These are phyloP conservation scores for Deinandra increscens DNA, from an alignment of 129 eudicot genomes.

Conservation along the genomic window DNA sequence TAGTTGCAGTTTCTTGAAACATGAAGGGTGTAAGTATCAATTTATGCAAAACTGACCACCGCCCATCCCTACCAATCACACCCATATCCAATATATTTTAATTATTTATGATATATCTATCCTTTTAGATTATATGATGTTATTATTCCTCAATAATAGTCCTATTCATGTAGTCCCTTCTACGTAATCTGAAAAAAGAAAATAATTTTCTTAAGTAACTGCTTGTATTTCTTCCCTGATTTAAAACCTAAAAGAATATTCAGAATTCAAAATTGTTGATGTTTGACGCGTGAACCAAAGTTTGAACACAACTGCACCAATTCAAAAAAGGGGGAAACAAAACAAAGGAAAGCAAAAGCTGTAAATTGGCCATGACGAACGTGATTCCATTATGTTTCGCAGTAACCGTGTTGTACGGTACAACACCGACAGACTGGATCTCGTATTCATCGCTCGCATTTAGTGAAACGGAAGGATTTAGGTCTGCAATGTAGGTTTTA, in stretches of 20 bases:
- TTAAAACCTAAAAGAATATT: neutral
- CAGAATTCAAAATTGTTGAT: neutral
- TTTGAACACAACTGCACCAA: conserved; percentile 20
- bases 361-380: conserved; percentile 29
- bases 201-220: neutral
- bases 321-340: conserved; percentile 14
- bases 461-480: no score
- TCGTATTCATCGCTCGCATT: conserved; percentile 21
- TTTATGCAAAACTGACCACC: conserved; percentile 24
- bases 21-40: conserved; percentile 23
- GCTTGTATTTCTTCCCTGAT: neutral
- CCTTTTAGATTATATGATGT: no score
- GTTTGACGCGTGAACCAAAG: conserved; percentile 16
- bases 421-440: conserved; percentile 29
- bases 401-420: conserved; percentile 27
- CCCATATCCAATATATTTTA: neutral
- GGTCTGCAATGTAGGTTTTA: conserved; percentile 27
- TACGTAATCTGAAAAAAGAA: no score
- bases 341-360: conserved; percentile 13
- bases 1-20: conserved; percentile 7
- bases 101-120: no score
- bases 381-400: neutral
- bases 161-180: no score
- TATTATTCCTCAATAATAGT: no score
- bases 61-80: conserved; percentile 31